Base-by-base conservation (phyloP, 2,329 filamentous ascomycete species). In the Epichloe typhina region DNA sequence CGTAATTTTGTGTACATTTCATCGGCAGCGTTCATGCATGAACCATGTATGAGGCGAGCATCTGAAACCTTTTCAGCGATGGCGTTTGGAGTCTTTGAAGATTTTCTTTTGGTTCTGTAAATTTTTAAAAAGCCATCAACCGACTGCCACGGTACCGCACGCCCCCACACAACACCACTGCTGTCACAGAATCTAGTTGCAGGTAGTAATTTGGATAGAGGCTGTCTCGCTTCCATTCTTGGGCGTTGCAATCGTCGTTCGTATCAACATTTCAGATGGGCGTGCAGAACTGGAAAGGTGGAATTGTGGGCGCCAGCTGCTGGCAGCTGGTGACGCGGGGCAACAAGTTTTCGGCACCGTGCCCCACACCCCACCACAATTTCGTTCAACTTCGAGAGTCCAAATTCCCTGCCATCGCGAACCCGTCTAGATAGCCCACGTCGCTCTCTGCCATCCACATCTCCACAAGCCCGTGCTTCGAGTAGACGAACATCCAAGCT, bases 291-390 rank as follows among this genome's bases (percentile, higher is more conserved):
- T 48, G 40, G 26, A 51, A 51, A 47, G 46, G 46, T 49, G 35
- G 52, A 36, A 39, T 51, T 47, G 50, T 47, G 44, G 37, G 43
- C 50, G 50, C 23, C 47, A 40, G 43, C 31, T 50, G 47, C 12
- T 19, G 17, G 21, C 26, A 41, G 39, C 50, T 45, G 50, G 38
- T 47, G 49, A 46, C 52, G 35, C 56, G 63, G 61, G 63, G 62
- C 62, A 61, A 59, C 53, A 54, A 53, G 48, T 58, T 59, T 63
- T 65, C 57, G 57, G 58, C 56, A 58, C 54, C 53, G 49, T 21
- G 59, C 58, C 61, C 61, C 61, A 62, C 67, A 67, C 67, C 66
- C 67, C 67, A 69, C 67, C 67, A 69, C 66, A 69, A 69, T 65
- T 68, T 69, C 64, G 58, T 61, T 56, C 57, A 56, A 57, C 51